Conservation (phyloP, 78 protist species). For the Dictyostelium brefeldianum region DNA sequence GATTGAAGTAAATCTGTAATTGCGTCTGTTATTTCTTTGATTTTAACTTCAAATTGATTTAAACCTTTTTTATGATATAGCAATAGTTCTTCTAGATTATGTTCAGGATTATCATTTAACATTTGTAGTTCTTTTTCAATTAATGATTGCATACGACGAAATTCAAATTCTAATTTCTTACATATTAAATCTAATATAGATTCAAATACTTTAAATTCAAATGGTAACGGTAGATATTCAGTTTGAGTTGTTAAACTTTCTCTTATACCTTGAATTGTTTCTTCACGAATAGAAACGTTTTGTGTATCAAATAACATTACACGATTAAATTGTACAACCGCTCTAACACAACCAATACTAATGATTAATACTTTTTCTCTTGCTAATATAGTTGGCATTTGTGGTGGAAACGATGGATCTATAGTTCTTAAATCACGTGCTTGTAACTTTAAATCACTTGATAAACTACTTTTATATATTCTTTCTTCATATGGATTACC, state of each 20-base stretch:
- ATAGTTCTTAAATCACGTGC: constrained; percentile 70
- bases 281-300: constrained; percentile 1
- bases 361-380: constrained; percentile 67
- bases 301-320: constrained; percentile 55
- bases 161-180: constrained; percentile 51
- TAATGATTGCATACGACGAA: constrained; percentile 43
- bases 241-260: constrained; percentile 33
- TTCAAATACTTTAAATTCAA: constrained; percentile 70
- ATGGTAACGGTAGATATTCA: constrained; percentile 51
- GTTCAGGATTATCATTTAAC: constrained; percentile 76
- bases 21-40: constrained; percentile 61
- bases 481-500: constrained; percentile 36
- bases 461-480: constrained; percentile 33
- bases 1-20: constrained; percentile 16
- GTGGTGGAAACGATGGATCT: constrained; percentile 65
- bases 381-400: constrained; percentile 67
- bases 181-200: constrained; percentile 45
- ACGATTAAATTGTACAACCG: constrained; percentile 49
- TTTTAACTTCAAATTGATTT: constrained; percentile 64
- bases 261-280: background rate
- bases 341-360: constrained; percentile 56
- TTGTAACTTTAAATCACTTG: constrained; percentile 56
- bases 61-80: constrained; percentile 70
- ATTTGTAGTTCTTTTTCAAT: constrained; percentile 54
- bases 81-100: constrained; percentile 49